Conservation (phyloP, 2,329 filamentous ascomycete species). For the Fusarium sp. region DNA sequence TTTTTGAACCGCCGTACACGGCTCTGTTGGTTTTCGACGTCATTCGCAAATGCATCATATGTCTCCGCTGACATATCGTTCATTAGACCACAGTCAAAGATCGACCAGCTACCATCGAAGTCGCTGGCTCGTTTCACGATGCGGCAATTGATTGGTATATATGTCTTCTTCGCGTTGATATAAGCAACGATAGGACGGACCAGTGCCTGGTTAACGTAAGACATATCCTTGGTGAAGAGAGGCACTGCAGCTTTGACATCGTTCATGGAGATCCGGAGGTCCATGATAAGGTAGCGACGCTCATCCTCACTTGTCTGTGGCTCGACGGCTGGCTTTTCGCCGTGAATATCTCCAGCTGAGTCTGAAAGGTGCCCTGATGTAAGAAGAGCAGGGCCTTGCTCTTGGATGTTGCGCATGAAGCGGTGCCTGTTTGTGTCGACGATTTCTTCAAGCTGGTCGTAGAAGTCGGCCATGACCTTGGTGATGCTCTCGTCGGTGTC, state of each 20-base stretch:
- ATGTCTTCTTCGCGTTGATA: constrained; percentile 94
- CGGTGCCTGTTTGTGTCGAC: constrained; percentile 80
- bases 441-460: constrained; percentile 93
- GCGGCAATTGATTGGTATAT: constrained; percentile 93
- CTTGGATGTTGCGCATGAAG: constrained; percentile 62
- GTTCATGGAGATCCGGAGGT: constrained; percentile 93
- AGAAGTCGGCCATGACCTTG: constrained; percentile 97
- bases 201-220: constrained; percentile 95
- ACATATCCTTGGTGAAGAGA: constrained; percentile 89
- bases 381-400: constrained; percentile 41
- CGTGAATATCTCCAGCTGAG: constrained; percentile 32
- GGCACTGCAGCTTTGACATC: constrained; percentile 93
- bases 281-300: constrained; percentile 88
- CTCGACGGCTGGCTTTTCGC: constrained; percentile 5
- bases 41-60: constrained; percentile 91
- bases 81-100: constrained; percentile 93
- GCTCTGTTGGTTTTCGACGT: constrained; percentile 89
- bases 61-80: constrained; percentile 93
- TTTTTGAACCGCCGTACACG: constrained; percentile 90
- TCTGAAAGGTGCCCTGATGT: constrained; percentile 49
- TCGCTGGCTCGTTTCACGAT: constrained; percentile 90
- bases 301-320: constrained; percentile 59
- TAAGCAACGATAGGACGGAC: constrained; percentile 97
- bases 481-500: constrained; percentile 89
- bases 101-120: constrained; percentile 95